These are phyloP conservation scores for Exophiala sp. DNA, from an alignment of 2,329 filamentous ascomycete genomes.

Conservation along the genomic window DNA sequence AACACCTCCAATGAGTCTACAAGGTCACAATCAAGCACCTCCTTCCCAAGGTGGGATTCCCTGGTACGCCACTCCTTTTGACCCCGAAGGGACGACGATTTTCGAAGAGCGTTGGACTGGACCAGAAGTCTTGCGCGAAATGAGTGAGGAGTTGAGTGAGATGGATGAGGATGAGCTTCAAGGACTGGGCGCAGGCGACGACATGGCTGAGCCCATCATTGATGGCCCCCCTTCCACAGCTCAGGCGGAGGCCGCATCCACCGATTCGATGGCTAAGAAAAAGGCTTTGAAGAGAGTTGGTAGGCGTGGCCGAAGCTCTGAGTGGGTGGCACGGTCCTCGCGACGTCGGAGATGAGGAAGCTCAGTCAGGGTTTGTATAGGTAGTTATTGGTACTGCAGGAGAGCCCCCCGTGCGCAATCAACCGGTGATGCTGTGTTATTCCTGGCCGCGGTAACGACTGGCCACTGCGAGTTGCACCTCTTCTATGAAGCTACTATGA, in stretches of 20 bases:
- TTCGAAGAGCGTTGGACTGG: conserved; percentile 69
- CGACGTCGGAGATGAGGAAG: conserved; percentile 15
- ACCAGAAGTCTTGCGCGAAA: conserved; percentile 61
- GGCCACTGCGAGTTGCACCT: neutral
- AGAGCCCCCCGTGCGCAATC: too few species aligned
- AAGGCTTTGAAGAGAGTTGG: conserved; percentile 5
- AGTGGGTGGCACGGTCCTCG: conserved; percentile 20
- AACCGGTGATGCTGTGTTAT: neutral
- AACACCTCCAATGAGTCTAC: conserved; percentile 39
- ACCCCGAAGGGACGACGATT: conserved; percentile 72
- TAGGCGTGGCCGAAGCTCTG: conserved; percentile 10
- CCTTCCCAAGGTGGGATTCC: conserved; percentile 70
- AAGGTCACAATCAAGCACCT: conserved; percentile 41
- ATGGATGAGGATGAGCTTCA: conserved; percentile 86
- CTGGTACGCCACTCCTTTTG: conserved; percentile 80
- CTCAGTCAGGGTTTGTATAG: conserved; percentile 7
- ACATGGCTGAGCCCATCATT: conserved; percentile 5
- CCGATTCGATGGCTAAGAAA: conserved; percentile 12
- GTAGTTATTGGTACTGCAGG: too few species aligned
- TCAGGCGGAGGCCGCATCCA: conserved; percentile 1
- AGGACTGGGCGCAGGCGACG: conserved; percentile 55
- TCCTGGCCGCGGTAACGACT: neutral
- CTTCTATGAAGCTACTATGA: neutral
- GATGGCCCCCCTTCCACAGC: neutral
- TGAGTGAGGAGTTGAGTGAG: conserved; percentile 85